Percentiles rank a stretch among this genome's conserved stretches.
These are phyloP conservation scores for Pseudocercospora cruenta DNA, from an alignment of 2,329 filamentous ascomycete genomes.

Conservation along the genomic window DNA sequence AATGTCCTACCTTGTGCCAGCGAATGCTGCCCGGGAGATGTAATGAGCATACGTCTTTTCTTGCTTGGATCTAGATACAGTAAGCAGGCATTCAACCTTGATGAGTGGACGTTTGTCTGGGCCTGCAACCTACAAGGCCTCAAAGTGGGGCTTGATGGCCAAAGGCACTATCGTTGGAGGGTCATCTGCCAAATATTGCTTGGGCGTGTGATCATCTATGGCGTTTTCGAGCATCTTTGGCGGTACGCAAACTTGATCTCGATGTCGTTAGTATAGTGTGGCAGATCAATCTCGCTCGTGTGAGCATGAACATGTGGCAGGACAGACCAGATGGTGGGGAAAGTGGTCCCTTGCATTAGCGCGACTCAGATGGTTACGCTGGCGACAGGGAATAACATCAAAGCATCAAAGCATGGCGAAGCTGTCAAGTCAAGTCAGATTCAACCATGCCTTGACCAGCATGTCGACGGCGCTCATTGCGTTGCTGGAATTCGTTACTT, in stretches of 20 bases:
- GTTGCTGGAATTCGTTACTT: neutral
- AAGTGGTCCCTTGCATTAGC: constrained; percentile 10
- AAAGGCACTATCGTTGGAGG: constrained; percentile 87
- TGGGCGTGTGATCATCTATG: constrained; percentile 51
- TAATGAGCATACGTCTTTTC: constrained; percentile 90
- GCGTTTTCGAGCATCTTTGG: constrained; percentile 18
- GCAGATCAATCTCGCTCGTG: neutral
- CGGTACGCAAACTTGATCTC: neutral
- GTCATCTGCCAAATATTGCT: constrained; percentile 86
- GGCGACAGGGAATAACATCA: neutral
- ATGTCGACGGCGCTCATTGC: neutral
- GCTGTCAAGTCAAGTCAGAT: neutral
- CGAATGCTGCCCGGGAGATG: constrained; percentile 66
- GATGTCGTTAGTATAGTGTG: neutral
- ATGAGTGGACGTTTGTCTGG: neutral
- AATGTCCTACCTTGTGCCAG: constrained; percentile 44
- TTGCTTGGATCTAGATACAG: constrained; percentile 18
- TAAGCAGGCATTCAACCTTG: neutral
- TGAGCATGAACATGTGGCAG: neutral
- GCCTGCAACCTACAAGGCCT: constrained; percentile 56
- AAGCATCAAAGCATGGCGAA: neutral
- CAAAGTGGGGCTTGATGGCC: constrained; percentile 91
- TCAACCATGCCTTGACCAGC: neutral
- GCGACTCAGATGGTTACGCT: neutral
- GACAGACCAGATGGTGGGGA: neutral